These are phyloP conservation scores for Talaromyces liani DNA, from an alignment of 495 filamentous ascomycete genomes.

Conservation along the genomic window DNA sequence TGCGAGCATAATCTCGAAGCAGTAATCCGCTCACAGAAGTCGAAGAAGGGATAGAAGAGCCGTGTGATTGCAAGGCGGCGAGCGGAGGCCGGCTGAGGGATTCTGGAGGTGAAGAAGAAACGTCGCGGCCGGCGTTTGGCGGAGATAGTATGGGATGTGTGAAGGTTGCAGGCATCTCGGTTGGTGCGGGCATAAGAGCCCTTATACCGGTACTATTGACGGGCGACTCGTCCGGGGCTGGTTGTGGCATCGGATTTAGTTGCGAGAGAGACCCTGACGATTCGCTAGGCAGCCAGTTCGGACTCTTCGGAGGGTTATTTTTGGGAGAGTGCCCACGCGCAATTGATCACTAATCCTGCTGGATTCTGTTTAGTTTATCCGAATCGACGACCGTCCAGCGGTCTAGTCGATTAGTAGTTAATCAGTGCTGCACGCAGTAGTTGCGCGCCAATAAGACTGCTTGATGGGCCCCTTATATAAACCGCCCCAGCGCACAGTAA, in stretches of 20 bases:
- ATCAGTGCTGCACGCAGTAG: not conserved
- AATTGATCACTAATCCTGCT: not conserved
- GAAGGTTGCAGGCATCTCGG: constrained; percentile 4
- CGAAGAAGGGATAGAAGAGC: not conserved
- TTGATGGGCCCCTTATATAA: not conserved
- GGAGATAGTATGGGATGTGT: constrained; percentile 12
- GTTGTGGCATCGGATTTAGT: constrained; percentile 6
- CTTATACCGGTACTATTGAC: not conserved
- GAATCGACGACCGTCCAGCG: not conserved
- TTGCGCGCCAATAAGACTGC: not conserved
- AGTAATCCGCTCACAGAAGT: constrained; percentile 26
- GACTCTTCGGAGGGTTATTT: not conserved
- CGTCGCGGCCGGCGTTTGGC: constrained; percentile 5
- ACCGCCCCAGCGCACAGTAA: not conserved
- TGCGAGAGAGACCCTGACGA: not conserved
- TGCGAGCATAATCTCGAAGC: constrained; percentile 36
- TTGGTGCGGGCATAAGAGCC: constrained; percentile 1
- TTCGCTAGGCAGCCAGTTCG: not conserved
- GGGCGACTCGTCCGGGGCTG: constrained; percentile 3
- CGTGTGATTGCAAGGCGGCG: constrained; percentile 3
- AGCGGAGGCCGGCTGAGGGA: not conserved
- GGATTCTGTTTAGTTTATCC: not conserved
- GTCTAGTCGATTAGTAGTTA: not conserved
- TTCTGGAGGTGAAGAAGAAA: constrained; percentile 4
- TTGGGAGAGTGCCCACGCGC: not conserved